Evolutionary conservation across 2,329 filamentous ascomycete species (phyloP).

Genomic region (Colletotrichum chlorophyti): DNA sequence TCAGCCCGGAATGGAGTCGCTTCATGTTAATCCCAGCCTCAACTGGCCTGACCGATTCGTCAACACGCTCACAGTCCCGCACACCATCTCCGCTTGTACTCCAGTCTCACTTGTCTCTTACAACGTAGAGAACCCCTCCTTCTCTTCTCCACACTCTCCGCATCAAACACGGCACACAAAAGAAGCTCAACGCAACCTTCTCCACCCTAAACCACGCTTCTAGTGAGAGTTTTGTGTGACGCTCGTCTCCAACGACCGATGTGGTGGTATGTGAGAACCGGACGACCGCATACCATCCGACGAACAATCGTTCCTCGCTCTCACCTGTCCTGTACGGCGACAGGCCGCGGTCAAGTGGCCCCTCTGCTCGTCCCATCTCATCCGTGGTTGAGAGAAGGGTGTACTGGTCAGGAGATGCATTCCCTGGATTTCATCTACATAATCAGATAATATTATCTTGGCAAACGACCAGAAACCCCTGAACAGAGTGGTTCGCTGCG

Average conservation of each 20-base stretch:
- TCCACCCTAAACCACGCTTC: conserved; percentile 20
- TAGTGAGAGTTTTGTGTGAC: conserved; percentile 18
- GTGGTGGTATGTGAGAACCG: not conserved
- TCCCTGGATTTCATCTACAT: no score
- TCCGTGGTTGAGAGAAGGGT: no score
- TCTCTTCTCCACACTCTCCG: conserved; percentile 26
- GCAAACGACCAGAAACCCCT: no score
- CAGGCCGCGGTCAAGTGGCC: no score
- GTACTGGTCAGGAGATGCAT: no score
- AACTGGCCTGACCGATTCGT: conserved; percentile 7
- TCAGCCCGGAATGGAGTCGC: not conserved
- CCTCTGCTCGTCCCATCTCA: no score
- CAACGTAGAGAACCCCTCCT: no score
- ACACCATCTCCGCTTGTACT: conserved; percentile 13
- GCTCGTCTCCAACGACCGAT: not conserved
- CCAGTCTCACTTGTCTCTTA: not conserved
- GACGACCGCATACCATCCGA: conserved; percentile 8
- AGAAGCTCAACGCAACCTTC: conserved; percentile 11
- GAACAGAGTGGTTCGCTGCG: not conserved
- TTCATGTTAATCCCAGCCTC: not conserved
- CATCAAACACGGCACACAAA: conserved; percentile 18
- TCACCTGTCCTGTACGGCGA: no score
- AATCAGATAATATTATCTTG: no score
- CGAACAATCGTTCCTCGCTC: not conserved
- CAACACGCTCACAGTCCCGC: not conserved